phyloP scores from a whole-genome alignment of 2,329 filamentous ascomycete species.

The Aureobasidium sp. region DNA sequence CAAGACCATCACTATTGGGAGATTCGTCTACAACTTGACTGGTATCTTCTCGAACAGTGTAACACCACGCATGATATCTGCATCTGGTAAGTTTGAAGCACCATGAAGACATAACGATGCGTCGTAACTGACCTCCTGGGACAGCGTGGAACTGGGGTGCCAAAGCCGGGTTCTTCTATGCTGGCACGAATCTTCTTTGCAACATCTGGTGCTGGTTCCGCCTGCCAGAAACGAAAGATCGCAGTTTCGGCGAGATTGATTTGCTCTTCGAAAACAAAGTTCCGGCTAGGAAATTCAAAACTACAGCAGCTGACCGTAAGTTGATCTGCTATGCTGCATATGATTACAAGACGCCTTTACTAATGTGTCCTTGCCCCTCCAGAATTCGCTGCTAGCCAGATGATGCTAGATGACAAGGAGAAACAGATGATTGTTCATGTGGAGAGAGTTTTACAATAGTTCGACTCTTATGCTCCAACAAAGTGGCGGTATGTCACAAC shows the following conservation, averaged over 20 bases:
- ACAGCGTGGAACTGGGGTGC: constrained; percentile 42
- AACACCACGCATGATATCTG: constrained; percentile 43
- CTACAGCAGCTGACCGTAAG: constrained; percentile 1
- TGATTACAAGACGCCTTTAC: background rate
- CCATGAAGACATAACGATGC: background rate
- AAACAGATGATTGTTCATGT: background rate
- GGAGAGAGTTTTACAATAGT: background rate
- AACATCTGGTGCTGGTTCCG: constrained; percentile 42
- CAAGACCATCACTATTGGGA: constrained; percentile 43
- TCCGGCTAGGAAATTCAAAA: constrained; percentile 36
- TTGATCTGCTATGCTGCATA: background rate
- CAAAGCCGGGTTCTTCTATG: constrained; percentile 49
- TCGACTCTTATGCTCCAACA: no score
- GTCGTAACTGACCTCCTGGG: constrained; percentile 27
- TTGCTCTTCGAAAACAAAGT: constrained; percentile 44
- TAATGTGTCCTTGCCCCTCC: background rate
- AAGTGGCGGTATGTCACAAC: no score
- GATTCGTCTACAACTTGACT: constrained; percentile 45
- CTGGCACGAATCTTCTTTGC: constrained; percentile 37
- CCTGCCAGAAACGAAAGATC: constrained; percentile 45
- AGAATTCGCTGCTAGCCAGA: background rate
- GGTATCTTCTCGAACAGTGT: constrained; percentile 44
- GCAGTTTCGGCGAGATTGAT: constrained; percentile 49
- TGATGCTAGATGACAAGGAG: constrained; percentile 1
- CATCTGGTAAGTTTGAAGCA: constrained; percentile 27